phyloP scores from a whole-genome alignment of 495 filamentous ascomycete genomes.

The Aspergillus baeticus region DNA sequence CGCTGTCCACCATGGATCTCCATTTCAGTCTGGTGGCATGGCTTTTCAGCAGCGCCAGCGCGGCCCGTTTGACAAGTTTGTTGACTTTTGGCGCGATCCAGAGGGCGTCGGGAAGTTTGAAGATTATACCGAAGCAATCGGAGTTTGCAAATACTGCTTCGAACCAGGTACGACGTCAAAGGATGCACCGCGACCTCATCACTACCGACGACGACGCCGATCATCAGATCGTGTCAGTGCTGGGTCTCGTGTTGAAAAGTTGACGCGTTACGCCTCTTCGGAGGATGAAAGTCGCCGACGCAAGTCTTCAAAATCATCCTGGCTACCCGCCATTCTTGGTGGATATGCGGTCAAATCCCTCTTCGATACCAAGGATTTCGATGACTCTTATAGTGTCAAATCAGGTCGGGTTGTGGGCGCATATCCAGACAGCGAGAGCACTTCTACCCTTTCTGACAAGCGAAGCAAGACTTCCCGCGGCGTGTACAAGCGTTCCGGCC shows the following conservation, averaged over 20 bases:
- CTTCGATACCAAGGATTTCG: constrained; percentile 52
- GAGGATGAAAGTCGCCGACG: constrained; percentile 51
- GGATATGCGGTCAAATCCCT: constrained; percentile 56
- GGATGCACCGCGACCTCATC: constrained; percentile 66
- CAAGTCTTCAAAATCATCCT: constrained; percentile 42
- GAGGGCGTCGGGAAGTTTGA: constrained; percentile 70
- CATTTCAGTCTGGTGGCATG: constrained; percentile 31
- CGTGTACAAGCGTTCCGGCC: constrained; percentile 34
- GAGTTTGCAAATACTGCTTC: constrained; percentile 68
- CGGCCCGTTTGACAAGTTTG: constrained; percentile 55
- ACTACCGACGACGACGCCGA: constrained; percentile 48
- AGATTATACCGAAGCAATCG: constrained; percentile 71
- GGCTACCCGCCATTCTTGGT: constrained; percentile 54
- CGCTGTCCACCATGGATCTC: constrained; percentile 18
- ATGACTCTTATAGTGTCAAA: constrained; percentile 59
- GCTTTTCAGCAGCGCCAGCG: constrained; percentile 48
- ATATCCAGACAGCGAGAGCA: constrained; percentile 36
- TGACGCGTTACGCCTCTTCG: constrained; percentile 56
- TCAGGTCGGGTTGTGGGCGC: constrained; percentile 41
- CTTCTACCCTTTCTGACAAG: constrained; percentile 33
- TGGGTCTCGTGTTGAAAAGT: constrained; percentile 52
- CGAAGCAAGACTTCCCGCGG: constrained; percentile 47
- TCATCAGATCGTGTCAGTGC: constrained; percentile 47
- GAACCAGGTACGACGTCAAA: constrained; percentile 57
- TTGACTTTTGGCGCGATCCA: constrained; percentile 65